Percentiles rank a stretch among this genome's conserved stretches.
These are phyloP conservation scores for Atkinsonella hypoxylon DNA, from an alignment of 2,329 filamentous ascomycete species.

Conservation along the genomic window DNA sequence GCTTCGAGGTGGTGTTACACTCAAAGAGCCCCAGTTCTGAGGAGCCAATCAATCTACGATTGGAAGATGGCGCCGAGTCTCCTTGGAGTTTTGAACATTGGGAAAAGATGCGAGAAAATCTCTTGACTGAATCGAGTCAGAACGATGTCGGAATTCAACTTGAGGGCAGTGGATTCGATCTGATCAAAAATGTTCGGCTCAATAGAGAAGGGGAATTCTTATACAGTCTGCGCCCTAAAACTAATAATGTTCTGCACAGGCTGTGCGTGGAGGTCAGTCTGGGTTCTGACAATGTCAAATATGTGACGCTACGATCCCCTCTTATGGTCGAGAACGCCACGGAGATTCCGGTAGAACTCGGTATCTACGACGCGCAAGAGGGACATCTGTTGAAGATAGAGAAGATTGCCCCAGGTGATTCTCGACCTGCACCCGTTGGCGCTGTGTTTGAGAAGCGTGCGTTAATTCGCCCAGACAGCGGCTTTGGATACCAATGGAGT, in stretches of 20 bases:
- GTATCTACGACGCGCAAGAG: conserved; percentile 76
- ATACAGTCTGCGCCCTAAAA: conserved; percentile 79
- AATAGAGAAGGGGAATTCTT: conserved; percentile 90
- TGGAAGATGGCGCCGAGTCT: conserved; percentile 80
- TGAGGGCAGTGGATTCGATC: conserved; percentile 89
- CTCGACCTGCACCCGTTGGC: conserved; percentile 80
- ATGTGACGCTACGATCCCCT: conserved; percentile 89
- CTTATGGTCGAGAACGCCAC: conserved; percentile 91
- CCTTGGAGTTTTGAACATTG: conserved; percentile 97
- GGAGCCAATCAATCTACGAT: conserved; percentile 59
- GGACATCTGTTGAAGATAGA: conserved; percentile 94
- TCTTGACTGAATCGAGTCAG: conserved; percentile 71
- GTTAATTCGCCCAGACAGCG: conserved; percentile 81
- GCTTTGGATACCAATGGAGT: conserved; percentile 95
- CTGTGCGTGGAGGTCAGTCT: conserved; percentile 85
- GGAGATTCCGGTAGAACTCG: conserved; percentile 88
- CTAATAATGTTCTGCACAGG: conserved; percentile 74
- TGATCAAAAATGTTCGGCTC: conserved; percentile 74
- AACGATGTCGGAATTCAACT: conserved; percentile 72
- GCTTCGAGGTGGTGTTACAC: conserved; percentile 79
- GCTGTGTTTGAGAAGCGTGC: conserved; percentile 83
- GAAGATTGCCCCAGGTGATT: conserved; percentile 88
- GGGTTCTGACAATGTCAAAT: conserved; percentile 93
- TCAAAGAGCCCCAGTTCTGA: conserved; percentile 56
- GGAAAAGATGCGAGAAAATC: conserved; percentile 87